Evolutionary conservation across 805 yeast genomes (phyloP), one percentile per base, ranked within the genome.

Genomic region (Pichia cabralensis): DNA sequence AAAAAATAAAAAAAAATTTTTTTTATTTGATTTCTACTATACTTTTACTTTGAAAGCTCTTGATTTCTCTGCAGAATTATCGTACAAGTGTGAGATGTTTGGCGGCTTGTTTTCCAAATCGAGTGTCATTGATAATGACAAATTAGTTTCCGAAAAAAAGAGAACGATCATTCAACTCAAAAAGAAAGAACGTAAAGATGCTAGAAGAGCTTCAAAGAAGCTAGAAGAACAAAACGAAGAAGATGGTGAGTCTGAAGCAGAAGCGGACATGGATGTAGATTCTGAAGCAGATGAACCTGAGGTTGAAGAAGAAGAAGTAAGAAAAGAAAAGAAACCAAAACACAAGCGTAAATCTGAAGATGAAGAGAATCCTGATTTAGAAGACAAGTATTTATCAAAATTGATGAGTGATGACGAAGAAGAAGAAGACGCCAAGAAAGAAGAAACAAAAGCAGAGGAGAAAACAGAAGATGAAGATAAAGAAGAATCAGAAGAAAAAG

Each of bases 91-190:
- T n/a, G 18, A 11, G 11, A 36, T 31, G 36, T 39, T 34, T 32
- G 41, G 39, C 17, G 45, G 45, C 8, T 56, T 70, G 35, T 60
- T 66, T 36, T 44, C 60, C 22, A 52, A 54, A 29, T 53, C 64
- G 10, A 46, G 67, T 15, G 75, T 77, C 11, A 64, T 77, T n/a
- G 56, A 63, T 43, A 55, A 52, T 49, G 48, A 48, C 28, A 40
- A 46, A 28, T 35, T 53, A 30, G 36, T 54, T 44, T 48, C 53
- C 43, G 41, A 52, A 34, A 44, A 53, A 40, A 42, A 39, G 35
- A 47, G 53, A 41, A 46, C 39, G 3, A 30, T 43, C 22, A 25
- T 38, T 14, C 27, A 36, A 16, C 7, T 37, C 13, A 36, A 30
- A 11, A 36, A 36, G 25, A 35, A 42, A 15, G 36, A 33, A 14